Evolutionary conservation across 2,329 filamentous ascomycete species (phyloP), one percentile per base, ranked within the genome.

Genomic region (Apiospora saccharicola): DNA sequence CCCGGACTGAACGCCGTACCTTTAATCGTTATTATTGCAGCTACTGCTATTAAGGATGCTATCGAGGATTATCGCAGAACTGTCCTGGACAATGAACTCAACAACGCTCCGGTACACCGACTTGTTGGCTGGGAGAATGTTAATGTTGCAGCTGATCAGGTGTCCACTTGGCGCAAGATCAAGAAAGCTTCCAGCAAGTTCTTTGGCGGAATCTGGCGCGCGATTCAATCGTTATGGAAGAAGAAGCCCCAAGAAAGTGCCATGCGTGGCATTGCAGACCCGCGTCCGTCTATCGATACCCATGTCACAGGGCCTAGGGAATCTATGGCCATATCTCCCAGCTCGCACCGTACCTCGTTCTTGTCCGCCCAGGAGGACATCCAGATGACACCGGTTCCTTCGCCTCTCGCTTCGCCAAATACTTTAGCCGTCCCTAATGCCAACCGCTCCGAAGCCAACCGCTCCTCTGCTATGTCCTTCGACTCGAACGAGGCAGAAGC

Each of bases 31-130:
- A 98, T 99, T 82, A 87, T 99, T 71, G 84, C 89, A 73, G 90
- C 98, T 71, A 99, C 96, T 1, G 92, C 94, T 41, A 89, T 98
- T 82, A 99, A 98, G 83, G 96, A 99, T 81, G 96, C 92, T 24
- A 92, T 98, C 75, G 96, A 99, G 83, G 96, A 99, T 84, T 98
- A 94, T 86, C 90, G 96, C 77, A 89, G 96, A 83, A 98, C 96
- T 0, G 87, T 95, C 57, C 90, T 98, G 61, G 96, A 99, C 81
- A 97, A 92, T 75, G 93, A 98, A 78, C 88, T 99, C 74, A 99
- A 99, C 84, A 98, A 99, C 80, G 96, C 96, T 2, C 94, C 95
- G 0, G 94, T 98, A 13, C 96, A 99, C 82, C 91, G 96, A 73
- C 86, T 99, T 26, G 87, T 94, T 16, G 92, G 95, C 74, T 98